Base-by-base conservation (phyloP, 106 monocot species). In the Platanthera zijinensis region DNA sequence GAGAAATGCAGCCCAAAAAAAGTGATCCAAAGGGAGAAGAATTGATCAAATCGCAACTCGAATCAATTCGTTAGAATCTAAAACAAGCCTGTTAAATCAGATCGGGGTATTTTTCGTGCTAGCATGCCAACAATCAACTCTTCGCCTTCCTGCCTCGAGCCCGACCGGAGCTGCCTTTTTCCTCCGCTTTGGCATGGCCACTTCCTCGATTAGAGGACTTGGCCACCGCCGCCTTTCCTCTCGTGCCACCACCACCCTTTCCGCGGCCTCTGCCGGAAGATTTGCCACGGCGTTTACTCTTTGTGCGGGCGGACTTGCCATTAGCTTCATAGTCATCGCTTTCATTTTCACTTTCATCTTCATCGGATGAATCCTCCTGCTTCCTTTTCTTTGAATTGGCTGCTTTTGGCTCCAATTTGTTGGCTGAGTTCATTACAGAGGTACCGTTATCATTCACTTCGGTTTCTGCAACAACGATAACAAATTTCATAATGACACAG, bases 341-440 rank as follows among this genome's bases (percentile, higher is more conserved):
- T 76, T 77, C 84, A 66, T 69, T 80, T 30, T 74, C 83, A 7
- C 66, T 59, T 73, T 87, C 93, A 32, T 86, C 89, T 2, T 90
- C 95, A 2, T 90, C 90, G 10, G 95, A 87, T 19, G 77, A 53
- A 39, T 78, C 82, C 39, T 85, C 78, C 8, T 69, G 53, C 71
- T 90, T 87, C 72, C 89, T 80, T 81, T 89, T 93, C 12, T 74
- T 90, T 7, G 83, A 74, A 39, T 39, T 39, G 56, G 82, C 25
- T 66, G 32, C 79, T 61, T 77, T 83, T 67, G 77, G 79, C 75
- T 59, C 79, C 8, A 50, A 72, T 57, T 86, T 87, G 46, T 81
- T 86, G 10, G 39, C 30, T 53, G 51, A 22, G 17, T 59, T 78
- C 50, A 76, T 84, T 32, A n/a, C 76, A 52, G 73, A 14, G 5